Evolutionary conservation across 371 early-diverging fungal genomes (phyloP).

Genomic region (Actinomortierella wolfii): DNA sequence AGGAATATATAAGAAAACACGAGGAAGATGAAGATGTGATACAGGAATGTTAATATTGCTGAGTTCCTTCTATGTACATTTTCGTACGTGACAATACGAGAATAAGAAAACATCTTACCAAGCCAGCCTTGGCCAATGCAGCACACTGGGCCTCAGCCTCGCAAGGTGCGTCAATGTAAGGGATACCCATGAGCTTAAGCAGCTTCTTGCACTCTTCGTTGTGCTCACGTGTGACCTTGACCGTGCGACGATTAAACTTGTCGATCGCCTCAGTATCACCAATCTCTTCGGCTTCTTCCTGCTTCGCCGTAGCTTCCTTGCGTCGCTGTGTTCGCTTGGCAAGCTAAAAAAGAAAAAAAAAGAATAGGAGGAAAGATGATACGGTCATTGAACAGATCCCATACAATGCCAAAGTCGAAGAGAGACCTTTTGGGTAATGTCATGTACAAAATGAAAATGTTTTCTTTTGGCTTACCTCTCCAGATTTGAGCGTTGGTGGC

Average conservation of each 20-base stretch:
- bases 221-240: conserved; percentile 95
- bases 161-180: conserved; percentile 96
- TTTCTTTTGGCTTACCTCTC: conserved; percentile 67
- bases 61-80: not conserved
- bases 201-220: conserved; percentile 95
- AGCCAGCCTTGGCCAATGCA: conserved; percentile 85
- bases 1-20: no score
- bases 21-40: conserved; percentile 7
- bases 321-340: conserved; percentile 89
- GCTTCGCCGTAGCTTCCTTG: conserved; percentile 80
- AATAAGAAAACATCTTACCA: conserved; percentile 40
- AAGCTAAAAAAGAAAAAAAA: conserved; percentile 56
- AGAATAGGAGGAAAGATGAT: not conserved
- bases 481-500: conserved; percentile 95
- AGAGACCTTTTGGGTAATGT: not conserved
- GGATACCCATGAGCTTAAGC: conserved; percentile 96
- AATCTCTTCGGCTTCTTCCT: conserved; percentile 85
- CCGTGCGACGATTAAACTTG: conserved; percentile 91
- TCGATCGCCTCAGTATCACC: conserved; percentile 88
- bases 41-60: not conserved
- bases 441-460: not conserved
- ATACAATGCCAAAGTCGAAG: not conserved
- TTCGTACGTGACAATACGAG: not conserved
- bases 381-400: not conserved
- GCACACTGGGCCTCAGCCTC: conserved; percentile 99